These are phyloP conservation scores for Adenanthera pavonina DNA, from an alignment of 306 rosid genomes.

Conservation along the genomic window DNA sequence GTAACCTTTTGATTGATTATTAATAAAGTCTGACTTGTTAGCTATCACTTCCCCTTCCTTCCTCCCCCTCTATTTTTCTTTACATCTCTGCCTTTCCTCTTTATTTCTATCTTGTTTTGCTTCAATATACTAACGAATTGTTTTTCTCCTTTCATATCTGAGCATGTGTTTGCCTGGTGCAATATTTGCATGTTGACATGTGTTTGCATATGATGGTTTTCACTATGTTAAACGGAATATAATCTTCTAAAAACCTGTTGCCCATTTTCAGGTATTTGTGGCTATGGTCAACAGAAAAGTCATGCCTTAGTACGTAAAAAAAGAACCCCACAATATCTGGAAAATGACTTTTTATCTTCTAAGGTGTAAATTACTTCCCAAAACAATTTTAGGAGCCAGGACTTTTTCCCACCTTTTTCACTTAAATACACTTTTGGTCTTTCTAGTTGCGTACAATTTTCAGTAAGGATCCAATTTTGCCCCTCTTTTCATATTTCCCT, in stretches of 20 bases:
- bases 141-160: background rate
- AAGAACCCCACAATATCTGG: slow-evolving; percentile 28
- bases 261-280: slow-evolving; percentile 40
- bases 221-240: slow-evolving; percentile 16
- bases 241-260: slow-evolving; percentile 35
- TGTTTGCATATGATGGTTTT: slow-evolving; percentile 7
- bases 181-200: slow-evolving; percentile 9
- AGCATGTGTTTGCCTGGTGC: slow-evolving; percentile 15
- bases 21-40: background rate
- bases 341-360: slow-evolving; percentile 34
- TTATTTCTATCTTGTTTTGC: background rate
- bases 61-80: background rate
- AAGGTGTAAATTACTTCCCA: slow-evolving; percentile 29
- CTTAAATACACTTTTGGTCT: background rate
- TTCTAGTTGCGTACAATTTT: background rate
- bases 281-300: slow-evolving; percentile 35
- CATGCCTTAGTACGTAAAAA: slow-evolving; percentile 28
- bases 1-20: background rate
- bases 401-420: background rate
- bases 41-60: background rate
- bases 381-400: slow-evolving; percentile 16
- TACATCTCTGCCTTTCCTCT: background rate
- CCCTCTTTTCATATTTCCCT: background rate
- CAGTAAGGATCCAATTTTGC: background rate
- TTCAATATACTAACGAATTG: background rate